A percentile compares a stretch with the other conserved stretches of the same genome.
Conservation (phyloP, 139 green algal genomes). For the Micromonas commoda region DNA sequence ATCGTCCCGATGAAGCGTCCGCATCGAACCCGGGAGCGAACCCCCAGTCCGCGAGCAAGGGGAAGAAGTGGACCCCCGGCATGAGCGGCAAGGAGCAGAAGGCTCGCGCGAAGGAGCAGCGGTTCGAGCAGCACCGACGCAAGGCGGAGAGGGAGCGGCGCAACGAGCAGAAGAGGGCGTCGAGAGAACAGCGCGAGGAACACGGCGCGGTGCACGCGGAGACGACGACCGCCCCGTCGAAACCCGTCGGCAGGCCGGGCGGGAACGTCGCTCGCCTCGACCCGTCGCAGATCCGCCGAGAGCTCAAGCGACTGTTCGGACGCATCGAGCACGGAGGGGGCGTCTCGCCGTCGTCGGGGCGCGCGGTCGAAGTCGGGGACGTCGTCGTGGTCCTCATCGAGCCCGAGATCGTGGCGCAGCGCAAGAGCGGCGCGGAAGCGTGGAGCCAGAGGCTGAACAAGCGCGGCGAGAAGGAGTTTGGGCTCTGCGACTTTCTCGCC, state of each 20-base stretch:
- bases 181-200: neutral
- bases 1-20: neutral
- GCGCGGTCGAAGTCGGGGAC: neutral
- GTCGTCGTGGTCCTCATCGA: neutral
- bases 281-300: no score
- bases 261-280: no score
- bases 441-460: neutral
- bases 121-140: neutral
- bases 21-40: neutral
- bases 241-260: no score
- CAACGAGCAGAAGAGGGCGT: neutral
- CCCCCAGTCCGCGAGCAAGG: neutral
- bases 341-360: neutral
- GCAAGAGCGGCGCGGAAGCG: neutral
- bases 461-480: neutral
- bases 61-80: neutral
- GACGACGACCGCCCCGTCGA: neutral
- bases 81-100: neutral
- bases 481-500: neutral
- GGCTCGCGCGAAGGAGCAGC: neutral
- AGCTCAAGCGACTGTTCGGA: neutral
- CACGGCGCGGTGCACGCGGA: neutral
- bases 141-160: neutral
- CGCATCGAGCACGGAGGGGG: neutral
- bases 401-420: neutral